These are phyloP conservation scores for Tetragonia tetragonoides DNA, from an alignment of 148 eudicot genomes.

Conservation along the genomic window DNA sequence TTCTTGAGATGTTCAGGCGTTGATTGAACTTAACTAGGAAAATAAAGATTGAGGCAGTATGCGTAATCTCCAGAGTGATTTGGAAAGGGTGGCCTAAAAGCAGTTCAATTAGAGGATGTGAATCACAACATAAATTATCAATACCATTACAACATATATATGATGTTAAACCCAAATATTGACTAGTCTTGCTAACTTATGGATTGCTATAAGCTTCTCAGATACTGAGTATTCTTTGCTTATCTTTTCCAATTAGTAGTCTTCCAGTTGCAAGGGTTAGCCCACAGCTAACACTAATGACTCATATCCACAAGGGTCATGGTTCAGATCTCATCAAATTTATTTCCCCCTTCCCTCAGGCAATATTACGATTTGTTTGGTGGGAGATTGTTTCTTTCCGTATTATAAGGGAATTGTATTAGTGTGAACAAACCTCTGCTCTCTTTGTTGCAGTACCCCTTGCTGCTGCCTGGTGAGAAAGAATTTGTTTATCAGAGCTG, in stretches of 20 bases:
- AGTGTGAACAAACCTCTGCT: constrained; percentile 13
- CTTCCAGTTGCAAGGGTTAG: neutral
- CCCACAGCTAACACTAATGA: neutral
- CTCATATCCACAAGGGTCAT: neutral
- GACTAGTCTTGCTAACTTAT: neutral
- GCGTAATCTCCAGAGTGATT: too few species aligned
- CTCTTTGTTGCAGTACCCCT: constrained; percentile 60
- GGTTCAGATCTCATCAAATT: neutral
- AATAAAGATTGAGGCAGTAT: too few species aligned
- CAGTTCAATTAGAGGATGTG: too few species aligned
- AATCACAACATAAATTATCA: too few species aligned
- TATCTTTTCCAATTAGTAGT: too few species aligned
- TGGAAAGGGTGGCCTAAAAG: too few species aligned
- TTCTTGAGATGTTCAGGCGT: too few species aligned
- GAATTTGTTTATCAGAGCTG: constrained; percentile 92
- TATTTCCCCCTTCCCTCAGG: neutral
- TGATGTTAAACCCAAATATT: neutral
- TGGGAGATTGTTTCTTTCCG: neutral
- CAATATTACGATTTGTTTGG: neutral
- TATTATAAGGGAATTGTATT: neutral
- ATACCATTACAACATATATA: neutral
- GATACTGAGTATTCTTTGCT: neutral
- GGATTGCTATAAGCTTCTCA: neutral
- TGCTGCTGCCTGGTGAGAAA: constrained; percentile 60
- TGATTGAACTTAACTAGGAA: too few species aligned